These are phyloP conservation scores for Coemansia sp. DNA, from an alignment of 192 early-diverging fungal species.

Conservation along the genomic window DNA sequence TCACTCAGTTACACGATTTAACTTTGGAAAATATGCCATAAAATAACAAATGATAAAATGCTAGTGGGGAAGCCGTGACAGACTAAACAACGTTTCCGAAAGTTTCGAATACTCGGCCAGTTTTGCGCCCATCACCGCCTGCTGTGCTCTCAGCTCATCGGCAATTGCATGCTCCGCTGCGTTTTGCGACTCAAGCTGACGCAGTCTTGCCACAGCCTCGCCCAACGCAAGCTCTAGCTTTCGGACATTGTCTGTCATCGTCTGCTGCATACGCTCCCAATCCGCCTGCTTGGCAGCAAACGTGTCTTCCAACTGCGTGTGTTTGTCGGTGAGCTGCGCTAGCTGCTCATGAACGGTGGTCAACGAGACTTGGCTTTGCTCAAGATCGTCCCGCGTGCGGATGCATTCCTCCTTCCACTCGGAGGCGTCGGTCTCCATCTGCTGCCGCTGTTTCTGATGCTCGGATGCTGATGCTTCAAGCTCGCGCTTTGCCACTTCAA, in stretches of 20 bases:
- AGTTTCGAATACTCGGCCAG: slow-evolving; percentile 34
- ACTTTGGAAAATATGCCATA: background rate
- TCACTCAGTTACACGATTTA: too few relatives aligned
- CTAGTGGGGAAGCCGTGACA: slow-evolving; percentile 17
- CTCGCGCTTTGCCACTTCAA: slow-evolving; percentile 2
- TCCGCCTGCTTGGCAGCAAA: slow-evolving; percentile 1
- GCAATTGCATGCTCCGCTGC: slow-evolving; percentile 14
- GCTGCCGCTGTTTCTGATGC: slow-evolving; percentile 1
- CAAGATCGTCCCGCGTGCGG: slow-evolving; percentile 10
- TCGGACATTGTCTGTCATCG: slow-evolving; percentile 14
- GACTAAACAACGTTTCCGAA: slow-evolving; percentile 22
- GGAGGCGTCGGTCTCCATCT: slow-evolving; percentile 11
- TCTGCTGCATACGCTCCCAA: slow-evolving; percentile 3
- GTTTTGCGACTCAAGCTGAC: slow-evolving; percentile 26
- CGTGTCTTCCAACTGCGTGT: slow-evolving; percentile 3
- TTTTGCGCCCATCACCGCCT: slow-evolving; percentile 15
- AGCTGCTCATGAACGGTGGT: slow-evolving; percentile 1
- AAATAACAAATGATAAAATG: background rate
- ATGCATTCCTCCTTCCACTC: slow-evolving; percentile 37
- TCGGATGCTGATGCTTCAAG: background rate
- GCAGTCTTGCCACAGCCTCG: slow-evolving; percentile 34
- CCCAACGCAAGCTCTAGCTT: slow-evolving; percentile 31
- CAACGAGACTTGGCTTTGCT: slow-evolving; percentile 2
- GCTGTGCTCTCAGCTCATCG: slow-evolving; percentile 21
- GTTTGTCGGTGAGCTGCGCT: slow-evolving; percentile 4